These are phyloP conservation scores for Fusarium coicis DNA, from an alignment of 2,329 filamentous ascomycete genomes.

Conservation along the genomic window DNA sequence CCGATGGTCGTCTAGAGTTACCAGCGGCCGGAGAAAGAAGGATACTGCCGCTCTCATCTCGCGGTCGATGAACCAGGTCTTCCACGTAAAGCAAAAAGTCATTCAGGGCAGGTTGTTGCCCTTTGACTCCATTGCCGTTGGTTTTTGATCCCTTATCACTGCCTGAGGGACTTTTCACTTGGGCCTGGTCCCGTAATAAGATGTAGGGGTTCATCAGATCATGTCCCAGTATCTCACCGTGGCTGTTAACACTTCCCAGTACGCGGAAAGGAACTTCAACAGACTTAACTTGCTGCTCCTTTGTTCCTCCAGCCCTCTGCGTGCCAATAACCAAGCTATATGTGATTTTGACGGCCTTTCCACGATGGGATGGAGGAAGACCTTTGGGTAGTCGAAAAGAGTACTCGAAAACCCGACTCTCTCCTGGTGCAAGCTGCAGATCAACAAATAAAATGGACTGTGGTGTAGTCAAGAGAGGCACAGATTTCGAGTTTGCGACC, in stretches of 20 bases:
- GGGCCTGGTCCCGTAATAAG: conserved; percentile 84
- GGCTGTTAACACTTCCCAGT: conserved; percentile 88
- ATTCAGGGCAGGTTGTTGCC: conserved; percentile 58
- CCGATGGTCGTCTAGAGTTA: conserved; percentile 65
- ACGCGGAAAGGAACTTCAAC: conserved; percentile 94
- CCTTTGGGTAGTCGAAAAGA: conserved; percentile 86
- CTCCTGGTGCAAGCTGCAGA: conserved; percentile 84
- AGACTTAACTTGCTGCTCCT: conserved; percentile 86
- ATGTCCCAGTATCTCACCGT: conserved; percentile 90
- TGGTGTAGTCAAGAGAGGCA: conserved; percentile 92
- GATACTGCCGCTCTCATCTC: conserved; percentile 64
- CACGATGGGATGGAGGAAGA: conserved; percentile 89
- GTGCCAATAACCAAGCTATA: conserved; percentile 94
- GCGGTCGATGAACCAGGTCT: conserved; percentile 72
- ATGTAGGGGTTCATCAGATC: conserved; percentile 96
- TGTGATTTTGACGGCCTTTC: conserved; percentile 91
- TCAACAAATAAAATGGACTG: conserved; percentile 98
- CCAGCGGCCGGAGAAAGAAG: conserved; percentile 75
- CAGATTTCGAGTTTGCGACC: conserved; percentile 83
- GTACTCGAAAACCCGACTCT: conserved; percentile 89
- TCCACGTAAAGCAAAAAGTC: conserved; percentile 84
- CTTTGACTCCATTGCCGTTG: conserved; percentile 45
- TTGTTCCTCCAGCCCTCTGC: conserved; percentile 81
- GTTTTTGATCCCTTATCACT: conserved; percentile 43
- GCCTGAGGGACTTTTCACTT: conserved; percentile 60